Evolutionary conservation across 169 alveolate species (phyloP), one percentile per base, ranked within the genome.

Genomic region (Plasmodium vivax): DNA sequence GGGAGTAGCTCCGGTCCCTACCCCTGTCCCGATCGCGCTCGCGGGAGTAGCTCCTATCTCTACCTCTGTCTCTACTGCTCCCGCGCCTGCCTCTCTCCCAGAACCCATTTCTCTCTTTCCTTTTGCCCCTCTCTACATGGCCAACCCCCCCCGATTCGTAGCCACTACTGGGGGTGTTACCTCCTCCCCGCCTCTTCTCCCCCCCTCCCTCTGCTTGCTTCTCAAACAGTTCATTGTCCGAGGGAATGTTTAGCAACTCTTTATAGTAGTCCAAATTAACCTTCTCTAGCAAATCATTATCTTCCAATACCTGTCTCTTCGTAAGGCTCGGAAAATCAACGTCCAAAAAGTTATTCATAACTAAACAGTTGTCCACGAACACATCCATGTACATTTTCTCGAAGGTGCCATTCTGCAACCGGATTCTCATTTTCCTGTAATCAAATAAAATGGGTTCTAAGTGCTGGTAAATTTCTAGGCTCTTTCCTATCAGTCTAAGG

Each of bases 361-460:
- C 95, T 92, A 99, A 95, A 93, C 99, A 97, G 91, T 97, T 97
- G 85, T 99, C 99, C 23, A 98, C 99, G 82, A 98, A 98, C 95
- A 98, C 99, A 97, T 99, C 99, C 98, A 99, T 98, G 97, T 98
- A 98, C 72, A 96, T 96, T 51, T 98, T 96, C 58, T 92, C 94
- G 85, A 54, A 87, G 87, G 97, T 95, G 27, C 99, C 99, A 93
- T 97, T 98, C 91, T 96, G 94, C 91, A 97, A 95, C 47, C 99
- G 96, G 72, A 97, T 88, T 72, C 99, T 97, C 45, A 99, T 95
- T 95, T 98, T 99, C 79, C 99, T 97, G 96, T 98, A 99, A 96
- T 99, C 99, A 82, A 97, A 96, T 85, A 97, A 98, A 73, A 98
- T 93, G 27, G 99, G 99, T 97, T 99, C 99, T 23, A 99, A 88